These are phyloP conservation scores for Agaricus sinodeliciosus DNA, from an alignment of 768 basidiomycete species.

Conservation along the genomic window DNA sequence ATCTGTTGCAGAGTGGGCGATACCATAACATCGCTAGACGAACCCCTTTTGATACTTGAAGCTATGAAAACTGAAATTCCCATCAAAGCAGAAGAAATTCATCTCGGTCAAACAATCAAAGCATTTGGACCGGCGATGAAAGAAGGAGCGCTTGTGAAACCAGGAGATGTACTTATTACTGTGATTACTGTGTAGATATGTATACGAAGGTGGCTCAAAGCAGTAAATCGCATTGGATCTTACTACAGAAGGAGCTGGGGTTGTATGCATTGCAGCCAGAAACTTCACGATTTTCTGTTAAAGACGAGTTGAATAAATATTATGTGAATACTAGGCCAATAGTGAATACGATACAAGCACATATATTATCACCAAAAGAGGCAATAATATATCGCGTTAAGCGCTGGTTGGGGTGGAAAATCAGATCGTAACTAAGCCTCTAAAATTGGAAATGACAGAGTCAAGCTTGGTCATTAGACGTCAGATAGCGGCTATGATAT, in stretches of 20 bases:
- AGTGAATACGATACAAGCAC: too few relatives aligned
- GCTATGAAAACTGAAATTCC: constrained; percentile 65
- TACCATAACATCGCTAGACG: constrained; percentile 30
- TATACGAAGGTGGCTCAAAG: background rate
- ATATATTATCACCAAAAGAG: too few relatives aligned
- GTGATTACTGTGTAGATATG: constrained; percentile 24
- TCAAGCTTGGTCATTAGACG: background rate
- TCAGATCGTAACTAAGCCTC: background rate
- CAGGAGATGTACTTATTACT: constrained; percentile 39
- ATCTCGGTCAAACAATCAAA: constrained; percentile 35
- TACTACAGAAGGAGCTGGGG: too few relatives aligned
- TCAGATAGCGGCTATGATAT: background rate
- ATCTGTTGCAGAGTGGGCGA: constrained; percentile 38
- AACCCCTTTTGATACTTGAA: constrained; percentile 45
- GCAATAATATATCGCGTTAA: too few relatives aligned
- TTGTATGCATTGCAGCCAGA: too few relatives aligned
- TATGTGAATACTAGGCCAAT: background rate
- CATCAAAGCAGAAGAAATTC: constrained; percentile 36
- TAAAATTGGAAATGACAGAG: background rate
- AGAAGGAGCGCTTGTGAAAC: constrained; percentile 38
- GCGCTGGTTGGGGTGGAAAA: too few relatives aligned
- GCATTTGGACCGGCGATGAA: constrained; percentile 32
- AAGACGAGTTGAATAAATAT: too few relatives aligned
- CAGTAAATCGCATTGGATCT: too few relatives aligned
- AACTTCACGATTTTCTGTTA: too few relatives aligned